Conservation (phyloP, 768 basidiomycete genomes). For the Gymnopilus junonius region DNA sequence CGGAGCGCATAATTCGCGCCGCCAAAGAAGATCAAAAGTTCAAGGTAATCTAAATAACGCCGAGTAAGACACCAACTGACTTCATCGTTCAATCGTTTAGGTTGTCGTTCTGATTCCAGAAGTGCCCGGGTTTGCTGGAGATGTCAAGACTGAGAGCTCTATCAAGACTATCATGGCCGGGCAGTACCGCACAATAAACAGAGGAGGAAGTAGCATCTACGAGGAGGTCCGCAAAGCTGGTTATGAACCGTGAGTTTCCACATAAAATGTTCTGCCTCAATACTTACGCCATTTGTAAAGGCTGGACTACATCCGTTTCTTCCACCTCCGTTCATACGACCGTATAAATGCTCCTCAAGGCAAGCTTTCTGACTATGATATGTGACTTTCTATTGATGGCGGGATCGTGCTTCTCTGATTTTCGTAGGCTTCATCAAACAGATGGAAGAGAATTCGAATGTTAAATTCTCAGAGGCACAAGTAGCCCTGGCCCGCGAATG, state of each 20-base stretch:
- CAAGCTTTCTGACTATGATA: constrained; percentile 31
- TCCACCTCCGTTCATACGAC: constrained; percentile 91
- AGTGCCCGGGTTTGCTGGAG: constrained; percentile 87
- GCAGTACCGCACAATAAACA: constrained; percentile 87
- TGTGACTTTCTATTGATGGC: not conserved
- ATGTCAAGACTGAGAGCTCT: constrained; percentile 67
- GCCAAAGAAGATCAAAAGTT: constrained; percentile 73
- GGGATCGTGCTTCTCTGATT: constrained; percentile 23
- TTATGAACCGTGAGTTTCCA: constrained; percentile 68
- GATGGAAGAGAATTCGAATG: constrained; percentile 76
- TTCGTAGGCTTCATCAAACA: constrained; percentile 53
- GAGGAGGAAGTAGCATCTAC: constrained; percentile 86
- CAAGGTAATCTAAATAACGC: constrained; percentile 48
- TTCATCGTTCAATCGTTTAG: constrained; percentile 37
- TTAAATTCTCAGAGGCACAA: constrained; percentile 85
- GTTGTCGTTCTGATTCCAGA: constrained; percentile 90
- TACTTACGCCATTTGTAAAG: constrained; percentile 36
- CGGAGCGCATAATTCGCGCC: constrained; percentile 85
- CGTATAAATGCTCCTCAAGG: constrained; percentile 80
- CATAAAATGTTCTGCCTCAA: not conserved
- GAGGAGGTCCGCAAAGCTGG: constrained; percentile 79
- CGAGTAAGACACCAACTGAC: not conserved
- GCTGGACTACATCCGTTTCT: constrained; percentile 87
- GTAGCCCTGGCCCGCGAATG: constrained; percentile 82
- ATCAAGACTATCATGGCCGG: constrained; percentile 88